Percentiles rank a stretch among this genome's conserved stretches.
Evolutionary conservation across 2,329 filamentous ascomycete genomes (phyloP).

Genomic region (Scedosporium dehoogii): DNA sequence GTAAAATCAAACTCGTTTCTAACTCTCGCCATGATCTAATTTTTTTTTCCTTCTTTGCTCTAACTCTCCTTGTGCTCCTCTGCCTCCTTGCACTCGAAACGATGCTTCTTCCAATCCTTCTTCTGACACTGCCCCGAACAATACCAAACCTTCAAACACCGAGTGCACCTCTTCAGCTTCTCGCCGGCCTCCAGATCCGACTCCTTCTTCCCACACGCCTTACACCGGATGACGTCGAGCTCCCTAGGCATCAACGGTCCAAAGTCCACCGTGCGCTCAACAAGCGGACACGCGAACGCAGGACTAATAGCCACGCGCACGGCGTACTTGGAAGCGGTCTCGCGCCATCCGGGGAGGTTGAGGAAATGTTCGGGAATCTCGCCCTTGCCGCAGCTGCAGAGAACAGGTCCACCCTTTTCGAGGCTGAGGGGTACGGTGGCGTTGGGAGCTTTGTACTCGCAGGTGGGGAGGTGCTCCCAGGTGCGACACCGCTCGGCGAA

Average conservation of each 20-base stretch:
- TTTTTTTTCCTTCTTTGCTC: background rate
- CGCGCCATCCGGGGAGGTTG: constrained; percentile 31
- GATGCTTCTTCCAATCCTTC: constrained; percentile 43
- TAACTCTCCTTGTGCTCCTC: background rate
- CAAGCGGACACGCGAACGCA: constrained; percentile 32
- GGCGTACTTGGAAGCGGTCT: constrained; percentile 25
- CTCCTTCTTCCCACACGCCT: constrained; percentile 24
- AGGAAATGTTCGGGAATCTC: constrained; percentile 21
- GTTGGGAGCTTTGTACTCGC: constrained; percentile 29
- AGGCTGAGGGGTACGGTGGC: constrained; percentile 26
- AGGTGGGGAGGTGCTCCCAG: constrained; percentile 29
- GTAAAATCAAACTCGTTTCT: background rate
- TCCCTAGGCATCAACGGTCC: constrained; percentile 5
- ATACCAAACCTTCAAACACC: constrained; percentile 36
- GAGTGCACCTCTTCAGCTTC: constrained; percentile 31
- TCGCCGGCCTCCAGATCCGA: constrained; percentile 15
- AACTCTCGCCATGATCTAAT: background rate
- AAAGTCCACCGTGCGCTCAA: constrained; percentile 28
- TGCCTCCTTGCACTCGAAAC: constrained; percentile 26
- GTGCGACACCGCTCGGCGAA: constrained; percentile 38
- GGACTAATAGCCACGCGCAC: constrained; percentile 51
- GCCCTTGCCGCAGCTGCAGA: constrained; percentile 33
- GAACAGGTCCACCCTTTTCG: constrained; percentile 16
- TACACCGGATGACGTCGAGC: constrained; percentile 19
- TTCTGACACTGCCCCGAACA: constrained; percentile 44